phyloP scores from a whole-genome alignment of 2,329 filamentous ascomycete genomes.

The Cryphonectria parasitica region DNA sequence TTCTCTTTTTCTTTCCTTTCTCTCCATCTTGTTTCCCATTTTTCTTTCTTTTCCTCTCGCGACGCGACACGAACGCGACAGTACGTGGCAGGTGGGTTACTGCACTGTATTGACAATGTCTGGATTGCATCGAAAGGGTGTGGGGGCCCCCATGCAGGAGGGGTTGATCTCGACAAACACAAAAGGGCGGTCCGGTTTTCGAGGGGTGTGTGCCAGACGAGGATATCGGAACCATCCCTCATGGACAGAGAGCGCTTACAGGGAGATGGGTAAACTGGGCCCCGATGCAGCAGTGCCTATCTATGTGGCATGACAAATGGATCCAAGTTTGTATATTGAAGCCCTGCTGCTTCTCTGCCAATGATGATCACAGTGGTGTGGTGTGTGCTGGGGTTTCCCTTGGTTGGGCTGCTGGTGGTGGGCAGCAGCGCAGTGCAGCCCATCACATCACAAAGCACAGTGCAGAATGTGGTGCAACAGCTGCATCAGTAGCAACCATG shows the following conservation, averaged over 20 bases:
- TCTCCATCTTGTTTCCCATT: too few species aligned
- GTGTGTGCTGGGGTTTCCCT: not conserved
- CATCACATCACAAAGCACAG: slow-evolving; percentile 5
- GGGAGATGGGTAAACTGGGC: not conserved
- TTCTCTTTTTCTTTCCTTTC: not conserved
- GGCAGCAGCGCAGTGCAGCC: slow-evolving; percentile 8
- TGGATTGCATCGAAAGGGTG: slow-evolving; percentile 25
- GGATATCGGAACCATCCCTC: not conserved
- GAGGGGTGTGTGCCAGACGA: slow-evolving; percentile 19
- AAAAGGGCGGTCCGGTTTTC: slow-evolving; percentile 33
- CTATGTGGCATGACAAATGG: slow-evolving; percentile 15
- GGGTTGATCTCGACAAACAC: slow-evolving; percentile 19
- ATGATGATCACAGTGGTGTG: slow-evolving; percentile 7
- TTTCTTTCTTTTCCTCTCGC: not conserved
- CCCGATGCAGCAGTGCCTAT: slow-evolving; percentile 1
- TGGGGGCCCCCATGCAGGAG: slow-evolving; percentile 15
- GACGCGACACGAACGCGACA: not conserved
- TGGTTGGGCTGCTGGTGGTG: slow-evolving; percentile 1
- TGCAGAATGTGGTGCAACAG: not conserved
- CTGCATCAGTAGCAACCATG: not conserved
- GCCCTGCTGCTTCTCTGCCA: slow-evolving; percentile 3
- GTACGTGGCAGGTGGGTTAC: slow-evolving; percentile 17
- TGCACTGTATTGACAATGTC: slow-evolving; percentile 23
- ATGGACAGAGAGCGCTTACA: slow-evolving; percentile 8
- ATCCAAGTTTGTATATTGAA: slow-evolving; percentile 11